phyloP scores from a whole-genome alignment of 192 early-diverging fungal species.

The Cetraspora pellucida region DNA sequence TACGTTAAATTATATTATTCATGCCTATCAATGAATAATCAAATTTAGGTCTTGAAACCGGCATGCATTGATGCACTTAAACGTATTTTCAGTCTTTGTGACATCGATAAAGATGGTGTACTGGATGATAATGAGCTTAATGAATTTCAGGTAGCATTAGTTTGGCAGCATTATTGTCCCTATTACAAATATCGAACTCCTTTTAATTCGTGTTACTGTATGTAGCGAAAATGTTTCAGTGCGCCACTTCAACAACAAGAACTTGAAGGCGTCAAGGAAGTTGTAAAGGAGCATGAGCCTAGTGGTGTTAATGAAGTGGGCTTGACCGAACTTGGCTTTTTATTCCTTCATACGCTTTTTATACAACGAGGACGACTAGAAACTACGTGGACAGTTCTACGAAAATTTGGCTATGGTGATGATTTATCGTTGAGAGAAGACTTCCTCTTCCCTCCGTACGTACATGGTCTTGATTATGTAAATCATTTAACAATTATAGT shows the following conservation, averaged over 20 bases:
- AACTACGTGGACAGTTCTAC: constrained; percentile 97
- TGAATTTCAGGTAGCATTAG: constrained; percentile 80
- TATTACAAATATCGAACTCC: not conserved
- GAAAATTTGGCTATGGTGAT: constrained; percentile 96
- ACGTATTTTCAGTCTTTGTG: constrained; percentile 95
- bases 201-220: constrained; percentile 1
- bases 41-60: constrained; percentile 70
- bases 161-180: not conserved
- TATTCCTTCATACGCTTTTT: constrained; percentile 93
- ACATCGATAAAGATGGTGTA: constrained; percentile 89
- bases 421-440: constrained; percentile 91
- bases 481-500: not conserved
- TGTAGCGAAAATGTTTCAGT: constrained; percentile 91
- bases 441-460: constrained; percentile 80
- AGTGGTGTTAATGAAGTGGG: constrained; percentile 85
- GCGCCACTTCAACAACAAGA: constrained; percentile 94
- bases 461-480: not conserved
- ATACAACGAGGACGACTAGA: constrained; percentile 96
- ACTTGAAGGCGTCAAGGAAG: constrained; percentile 94
- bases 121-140: constrained; percentile 95
- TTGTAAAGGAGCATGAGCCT: constrained; percentile 86
- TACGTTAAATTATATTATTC: constrained; percentile 1
- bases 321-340: constrained; percentile 88
- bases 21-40: not conserved
- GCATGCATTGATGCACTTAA: constrained; percentile 89